These are phyloP conservation scores for Calocybe gangraenosa DNA, from an alignment of 768 basidiomycete genomes.

Conservation along the genomic window DNA sequence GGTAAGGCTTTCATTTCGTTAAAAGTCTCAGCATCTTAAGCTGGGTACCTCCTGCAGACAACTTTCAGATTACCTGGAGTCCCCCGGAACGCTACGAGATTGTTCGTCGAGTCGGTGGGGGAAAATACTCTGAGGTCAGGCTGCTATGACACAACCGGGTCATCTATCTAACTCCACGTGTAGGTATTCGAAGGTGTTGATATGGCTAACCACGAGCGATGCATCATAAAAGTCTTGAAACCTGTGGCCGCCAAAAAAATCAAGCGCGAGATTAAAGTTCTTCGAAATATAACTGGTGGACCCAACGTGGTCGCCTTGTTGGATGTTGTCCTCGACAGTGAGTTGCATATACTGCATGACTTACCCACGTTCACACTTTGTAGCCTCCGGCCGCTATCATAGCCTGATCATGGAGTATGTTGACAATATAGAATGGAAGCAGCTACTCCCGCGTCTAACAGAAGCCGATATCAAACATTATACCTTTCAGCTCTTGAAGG, in stretches of 20 bases:
- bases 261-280: constrained; percentile 71
- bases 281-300: constrained; percentile 65
- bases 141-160: not conserved
- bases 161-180: constrained; percentile 1
- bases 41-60: constrained; percentile 34
- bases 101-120: constrained; percentile 57
- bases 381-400: constrained; percentile 51
- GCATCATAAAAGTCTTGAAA: constrained; percentile 70
- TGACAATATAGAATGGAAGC: constrained; percentile 65
- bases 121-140: constrained; percentile 62
- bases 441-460: constrained; percentile 50
- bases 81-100: constrained; percentile 66
- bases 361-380: not conserved
- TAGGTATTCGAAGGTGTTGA: constrained; percentile 61
- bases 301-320: constrained; percentile 64
- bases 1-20: constrained; percentile 29
- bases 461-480: constrained; percentile 69
- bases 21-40: not conserved
- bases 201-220: constrained; percentile 47
- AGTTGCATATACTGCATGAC: constrained; percentile 6
- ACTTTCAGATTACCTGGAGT: constrained; percentile 60
- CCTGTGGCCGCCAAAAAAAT: constrained; percentile 70
- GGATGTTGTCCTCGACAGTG: constrained; percentile 63
- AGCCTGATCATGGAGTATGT: constrained; percentile 69
- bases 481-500: constrained; percentile 60